These are phyloP conservation scores for Draba incana DNA, from an alignment of 345 rosid species.

Conservation along the genomic window DNA sequence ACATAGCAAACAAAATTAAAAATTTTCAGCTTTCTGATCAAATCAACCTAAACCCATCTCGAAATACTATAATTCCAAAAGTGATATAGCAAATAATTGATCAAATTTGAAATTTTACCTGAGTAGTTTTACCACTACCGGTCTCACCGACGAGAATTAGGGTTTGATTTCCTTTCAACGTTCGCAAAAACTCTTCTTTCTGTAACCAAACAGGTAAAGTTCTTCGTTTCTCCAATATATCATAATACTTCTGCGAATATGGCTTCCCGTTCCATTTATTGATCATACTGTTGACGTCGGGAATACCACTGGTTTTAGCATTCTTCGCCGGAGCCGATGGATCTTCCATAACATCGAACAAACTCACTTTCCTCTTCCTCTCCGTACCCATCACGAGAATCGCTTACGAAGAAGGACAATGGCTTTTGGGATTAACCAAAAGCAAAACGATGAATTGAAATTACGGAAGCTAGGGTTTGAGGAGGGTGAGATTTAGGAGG, in stretches of 20 bases:
- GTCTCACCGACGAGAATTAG: slow-evolving; percentile 91
- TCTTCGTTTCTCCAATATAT: slow-evolving; percentile 82
- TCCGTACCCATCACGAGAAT: slow-evolving; percentile 64
- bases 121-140: slow-evolving; percentile 97
- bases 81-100: neutral
- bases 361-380: slow-evolving; percentile 91
- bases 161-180: slow-evolving; percentile 60
- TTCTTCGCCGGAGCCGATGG: slow-evolving; percentile 53
- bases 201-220: slow-evolving; percentile 94
- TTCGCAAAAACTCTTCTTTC: slow-evolving; percentile 80
- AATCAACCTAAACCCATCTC: neutral
- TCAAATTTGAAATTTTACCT: slow-evolving; percentile 52
- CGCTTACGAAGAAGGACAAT: neutral
- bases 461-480: slow-evolving; percentile 28
- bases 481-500: slow-evolving; percentile 12
- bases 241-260: slow-evolving; percentile 71
- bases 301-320: slow-evolving; percentile 37
- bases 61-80: too few relatives aligned
- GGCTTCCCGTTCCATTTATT: slow-evolving; percentile 87
- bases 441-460: neutral
- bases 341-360: slow-evolving; percentile 90
- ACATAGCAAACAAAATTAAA: too few relatives aligned
- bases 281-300: slow-evolving; percentile 41
- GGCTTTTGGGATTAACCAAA: neutral
- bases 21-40: too few relatives aligned